These are phyloP conservation scores for Puccinia brachypodii DNA, from an alignment of 1,284 basidiomycete species.

Conservation along the genomic window DNA sequence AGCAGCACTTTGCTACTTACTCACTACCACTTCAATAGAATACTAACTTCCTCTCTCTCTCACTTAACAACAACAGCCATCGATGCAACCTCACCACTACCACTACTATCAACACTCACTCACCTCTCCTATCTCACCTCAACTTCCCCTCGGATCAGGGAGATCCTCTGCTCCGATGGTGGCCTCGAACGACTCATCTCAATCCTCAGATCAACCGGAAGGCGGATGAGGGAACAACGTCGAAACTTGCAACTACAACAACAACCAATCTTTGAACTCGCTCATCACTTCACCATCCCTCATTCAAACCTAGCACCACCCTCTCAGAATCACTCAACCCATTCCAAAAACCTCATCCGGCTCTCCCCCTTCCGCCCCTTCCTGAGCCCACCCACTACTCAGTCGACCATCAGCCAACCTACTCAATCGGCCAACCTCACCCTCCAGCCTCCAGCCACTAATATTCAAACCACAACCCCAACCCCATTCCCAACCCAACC, in stretches of 20 bases:
- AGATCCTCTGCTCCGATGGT: conserved; percentile 96
- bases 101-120: conserved; percentile 93
- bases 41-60: conserved; percentile 19
- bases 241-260: not conserved
- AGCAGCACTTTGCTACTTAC: conserved; percentile 55
- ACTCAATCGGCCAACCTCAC: not conserved
- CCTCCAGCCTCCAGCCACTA: not conserved
- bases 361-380: conserved; percentile 5
- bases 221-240: conserved; percentile 49
- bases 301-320: not conserved
- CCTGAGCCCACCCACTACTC: not conserved
- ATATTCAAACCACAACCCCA: conserved; percentile 16
- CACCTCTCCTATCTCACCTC: conserved; percentile 96
- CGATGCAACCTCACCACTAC: conserved; percentile 84
- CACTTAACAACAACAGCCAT: conserved; percentile 73
- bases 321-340: not conserved
- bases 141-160: conserved; percentile 93
- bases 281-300: not conserved
- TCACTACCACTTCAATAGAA: not conserved
- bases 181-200: conserved; percentile 92
- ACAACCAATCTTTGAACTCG: not conserved
- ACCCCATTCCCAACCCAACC: conserved; percentile 68
- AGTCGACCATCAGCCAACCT: not conserved
- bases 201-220: conserved; percentile 61
- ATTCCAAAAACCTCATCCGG: not conserved